Base-by-base conservation (phyloP, 2,329 filamentous ascomycete genomes). In the Fusarium multiceps region DNA sequence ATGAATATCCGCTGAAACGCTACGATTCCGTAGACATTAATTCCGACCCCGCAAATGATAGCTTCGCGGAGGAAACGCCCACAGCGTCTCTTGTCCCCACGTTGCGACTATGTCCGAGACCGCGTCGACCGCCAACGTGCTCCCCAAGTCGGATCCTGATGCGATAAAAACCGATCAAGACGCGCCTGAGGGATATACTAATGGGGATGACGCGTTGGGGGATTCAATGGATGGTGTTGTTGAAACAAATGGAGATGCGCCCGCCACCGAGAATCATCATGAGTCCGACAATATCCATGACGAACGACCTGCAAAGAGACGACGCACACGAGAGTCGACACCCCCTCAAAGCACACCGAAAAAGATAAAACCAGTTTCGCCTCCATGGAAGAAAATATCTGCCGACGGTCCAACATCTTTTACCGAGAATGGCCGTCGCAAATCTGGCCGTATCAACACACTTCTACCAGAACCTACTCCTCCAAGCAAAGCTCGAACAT, bases 321-420 rank as follows among this genome's bases (percentile, higher is more conserved):
- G 89, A 67, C 89, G 89, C 77, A 84, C 87, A 30, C 83, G 82
- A 67, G 83, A 86, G 12, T 77, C 78, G 67, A 86, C 82, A 25
- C 82, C 84, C 34, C 82, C 84, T 27, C 76, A 65, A n/a, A 76
- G 79, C 62, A 61, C 74, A 14, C 55, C 64, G 10, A 72, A 63
- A 84, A 90, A 81, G 63, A 64, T 69, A 1, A 82, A 82, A 58
- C 82, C 83, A 55, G 85, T 87, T 64, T 98, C 95, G 68, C 96
- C 96, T 71, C 96, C 96, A 23, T 99, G 96, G 96, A 98, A 96
- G 83, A 93, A 89, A 76, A 87, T 92, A 68, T 87, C 87, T 63
- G 93, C 92, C 42, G 92, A 97, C 28, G 96, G 96, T 0, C 96
- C 96, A 23, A 96, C 95, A 6, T 92, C 92, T 1, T 94, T 97